A percentile compares a stretch with the other conserved stretches of the same genome.
Evolutionary conservation across 1,139 yeast genomes (phyloP).

Genomic region (Zhuliangozyma parablackwelliae): DNA sequence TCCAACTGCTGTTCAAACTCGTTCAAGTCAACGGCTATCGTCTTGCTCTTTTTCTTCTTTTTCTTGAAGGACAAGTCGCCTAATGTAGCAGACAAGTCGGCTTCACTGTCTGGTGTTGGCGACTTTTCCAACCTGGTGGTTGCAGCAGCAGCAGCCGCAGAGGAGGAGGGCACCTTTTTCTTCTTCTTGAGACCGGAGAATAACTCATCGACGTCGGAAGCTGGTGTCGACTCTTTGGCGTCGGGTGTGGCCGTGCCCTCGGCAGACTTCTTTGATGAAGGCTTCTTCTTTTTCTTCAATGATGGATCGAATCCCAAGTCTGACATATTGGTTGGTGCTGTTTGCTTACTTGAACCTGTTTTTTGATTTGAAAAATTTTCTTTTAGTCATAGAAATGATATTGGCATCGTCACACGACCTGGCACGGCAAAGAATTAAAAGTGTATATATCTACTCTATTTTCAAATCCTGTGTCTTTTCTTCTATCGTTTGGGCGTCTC

Average conservation of each 20-base stretch:
- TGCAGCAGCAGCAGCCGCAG: conserved; percentile 20
- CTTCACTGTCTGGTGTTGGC: conserved; percentile 36
- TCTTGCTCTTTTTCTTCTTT: conserved; percentile 85
- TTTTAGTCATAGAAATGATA: too few relatives aligned
- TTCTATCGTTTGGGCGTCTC: conserved; percentile 1
- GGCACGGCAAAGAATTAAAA: too few relatives aligned
- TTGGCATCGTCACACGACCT: too few relatives aligned
- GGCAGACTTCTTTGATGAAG: neutral
- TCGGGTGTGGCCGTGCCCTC: conserved; percentile 17
- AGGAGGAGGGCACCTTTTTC: conserved; percentile 35
- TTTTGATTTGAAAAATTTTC: too few relatives aligned
- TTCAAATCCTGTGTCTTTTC: conserved; percentile 3
- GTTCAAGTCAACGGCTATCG: conserved; percentile 53
- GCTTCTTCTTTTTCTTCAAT: conserved; percentile 84
- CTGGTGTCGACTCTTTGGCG: conserved; percentile 29
- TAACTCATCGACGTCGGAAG: conserved; percentile 42
- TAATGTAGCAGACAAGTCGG: conserved; percentile 58
- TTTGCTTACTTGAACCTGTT: neutral
- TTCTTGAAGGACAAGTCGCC: conserved; percentile 77
- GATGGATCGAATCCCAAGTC: conserved; percentile 77
- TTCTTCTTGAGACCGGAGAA: conserved; percentile 53
- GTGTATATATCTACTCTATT: neutral
- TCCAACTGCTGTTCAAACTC: conserved; percentile 90
- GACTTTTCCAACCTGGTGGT: conserved; percentile 9
- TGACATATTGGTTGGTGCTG: conserved; percentile 25